phyloP scores from a whole-genome alignment of 2,329 filamentous ascomycete species.

The Coleophoma crateriformis region DNA sequence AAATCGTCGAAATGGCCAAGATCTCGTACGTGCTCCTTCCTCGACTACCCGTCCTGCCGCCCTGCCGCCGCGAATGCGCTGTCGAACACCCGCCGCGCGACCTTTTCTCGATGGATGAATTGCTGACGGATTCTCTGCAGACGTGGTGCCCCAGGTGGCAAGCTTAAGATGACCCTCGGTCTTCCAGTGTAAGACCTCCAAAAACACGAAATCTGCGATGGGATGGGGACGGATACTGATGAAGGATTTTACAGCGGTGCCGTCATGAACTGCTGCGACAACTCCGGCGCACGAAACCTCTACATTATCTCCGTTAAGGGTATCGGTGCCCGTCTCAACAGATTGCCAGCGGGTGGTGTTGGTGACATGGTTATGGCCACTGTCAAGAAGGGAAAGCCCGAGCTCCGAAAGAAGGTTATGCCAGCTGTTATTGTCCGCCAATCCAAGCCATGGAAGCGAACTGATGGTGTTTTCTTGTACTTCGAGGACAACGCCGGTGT shows the following conservation, averaged over 20 bases:
- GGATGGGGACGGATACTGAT: slow-evolving; percentile 2
- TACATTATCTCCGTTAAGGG: slow-evolving; percentile 99
- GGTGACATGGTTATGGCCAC: slow-evolving; percentile 99
- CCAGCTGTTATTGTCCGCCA: slow-evolving; percentile 98
- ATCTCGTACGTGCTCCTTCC: slow-evolving; percentile 46
- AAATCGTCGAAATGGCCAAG: slow-evolving; percentile 55
- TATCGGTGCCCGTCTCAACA: slow-evolving; percentile 95
- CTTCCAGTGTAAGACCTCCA: slow-evolving; percentile 85
- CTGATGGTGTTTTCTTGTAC: slow-evolving; percentile 98
- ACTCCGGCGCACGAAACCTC: slow-evolving; percentile 96
- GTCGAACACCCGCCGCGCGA: no score
- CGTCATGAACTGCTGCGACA: slow-evolving; percentile 99
- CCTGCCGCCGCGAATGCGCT: no score
- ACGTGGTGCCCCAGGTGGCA: slow-evolving; percentile 95
- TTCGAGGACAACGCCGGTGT: slow-evolving; percentile 99
- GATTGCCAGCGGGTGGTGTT: slow-evolving; percentile 93
- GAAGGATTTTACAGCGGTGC: slow-evolving; percentile 62
- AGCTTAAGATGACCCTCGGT: slow-evolving; percentile 99
- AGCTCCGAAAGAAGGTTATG: slow-evolving; percentile 99
- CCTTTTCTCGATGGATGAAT: no score
- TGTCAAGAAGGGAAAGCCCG: slow-evolving; percentile 99
- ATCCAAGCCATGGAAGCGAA: slow-evolving; percentile 98
- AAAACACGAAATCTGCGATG: slow-evolving; percentile 2
- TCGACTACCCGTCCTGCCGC: slow-evolving; percentile 4
- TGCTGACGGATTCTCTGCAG: slow-evolving; percentile 31